Conservation (phyloP, 192 early-diverging fungal species). For the Podila epicladia region DNA sequence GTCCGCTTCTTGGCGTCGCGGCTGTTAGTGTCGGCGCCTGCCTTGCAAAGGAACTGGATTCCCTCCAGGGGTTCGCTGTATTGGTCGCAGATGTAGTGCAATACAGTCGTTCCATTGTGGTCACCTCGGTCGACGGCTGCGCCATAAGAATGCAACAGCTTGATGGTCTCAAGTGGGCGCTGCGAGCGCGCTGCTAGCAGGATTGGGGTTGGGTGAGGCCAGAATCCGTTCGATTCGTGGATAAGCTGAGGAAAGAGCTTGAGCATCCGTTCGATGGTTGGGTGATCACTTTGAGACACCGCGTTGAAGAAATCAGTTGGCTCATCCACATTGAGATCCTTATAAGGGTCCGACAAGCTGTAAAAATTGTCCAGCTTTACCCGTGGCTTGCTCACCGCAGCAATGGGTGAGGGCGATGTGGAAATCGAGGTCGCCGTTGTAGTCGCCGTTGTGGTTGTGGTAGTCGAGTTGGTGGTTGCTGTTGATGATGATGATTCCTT, state of each 20-base stretch:
- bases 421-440: constrained; percentile 8
- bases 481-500: constrained; percentile 30
- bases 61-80: constrained; percentile 27
- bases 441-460: not conserved
- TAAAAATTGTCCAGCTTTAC: constrained; percentile 39
- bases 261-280: constrained; percentile 36
- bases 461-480: not conserved
- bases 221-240: constrained; percentile 42
- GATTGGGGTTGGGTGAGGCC: constrained; percentile 44
- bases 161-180: constrained; percentile 32
- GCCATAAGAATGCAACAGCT: constrained; percentile 13
- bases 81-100: constrained; percentile 47
- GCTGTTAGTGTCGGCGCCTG: constrained; percentile 38
- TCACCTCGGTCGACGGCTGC: constrained; percentile 41
- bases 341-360: constrained; percentile 40
- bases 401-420: constrained; percentile 6
- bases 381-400: constrained; percentile 1
- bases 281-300: constrained; percentile 26
- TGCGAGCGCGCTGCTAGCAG: constrained; percentile 36
- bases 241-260: constrained; percentile 28
- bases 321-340: constrained; percentile 26
- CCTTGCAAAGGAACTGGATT: constrained; percentile 25
- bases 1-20: constrained; percentile 50
- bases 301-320: constrained; percentile 39
- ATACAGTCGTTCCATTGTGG: constrained; percentile 43